Evolutionary conservation across 2,329 filamentous ascomycete genomes (phyloP).

Genomic region (Cryphonectria carpinicola): DNA sequence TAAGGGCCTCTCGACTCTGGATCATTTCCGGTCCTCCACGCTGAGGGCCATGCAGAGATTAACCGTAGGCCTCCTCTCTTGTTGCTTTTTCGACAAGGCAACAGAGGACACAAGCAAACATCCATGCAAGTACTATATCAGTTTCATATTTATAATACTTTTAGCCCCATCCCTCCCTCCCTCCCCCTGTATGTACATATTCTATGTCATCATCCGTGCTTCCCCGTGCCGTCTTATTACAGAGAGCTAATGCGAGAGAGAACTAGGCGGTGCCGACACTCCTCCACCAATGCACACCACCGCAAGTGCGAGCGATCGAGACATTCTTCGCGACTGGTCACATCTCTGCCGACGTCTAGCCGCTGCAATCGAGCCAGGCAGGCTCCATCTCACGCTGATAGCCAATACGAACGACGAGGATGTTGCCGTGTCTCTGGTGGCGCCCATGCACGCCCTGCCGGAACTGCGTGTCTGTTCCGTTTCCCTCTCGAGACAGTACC

Average conservation of each 20-base stretch:
- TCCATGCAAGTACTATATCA: not conserved
- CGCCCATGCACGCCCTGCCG: not conserved
- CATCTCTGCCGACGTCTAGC: not conserved
- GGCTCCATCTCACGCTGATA: not conserved
- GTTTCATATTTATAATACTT: too few species aligned
- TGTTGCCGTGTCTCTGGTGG: not conserved
- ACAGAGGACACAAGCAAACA: not conserved
- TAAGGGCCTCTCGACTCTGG: not conserved
- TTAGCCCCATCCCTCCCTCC: too few species aligned
- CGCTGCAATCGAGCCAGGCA: not conserved
- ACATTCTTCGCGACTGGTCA: not conserved
- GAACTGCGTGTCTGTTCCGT: not conserved
- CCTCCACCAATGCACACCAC: not conserved
- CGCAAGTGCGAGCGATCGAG: not conserved
- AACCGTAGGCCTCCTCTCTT: not conserved
- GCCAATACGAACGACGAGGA: not conserved
- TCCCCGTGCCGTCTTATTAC: too few species aligned
- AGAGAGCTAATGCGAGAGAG: not conserved
- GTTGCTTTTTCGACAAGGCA: not conserved
- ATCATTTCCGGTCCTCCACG: not conserved
- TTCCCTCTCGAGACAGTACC: not conserved
- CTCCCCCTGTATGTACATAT: too few species aligned
- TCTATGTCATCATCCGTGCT: too few species aligned
- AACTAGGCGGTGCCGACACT: not conserved
- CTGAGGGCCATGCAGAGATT: not conserved